These are phyloP conservation scores for Stachybotrys chartarum DNA, from an alignment of 2,329 filamentous ascomycete species.

Conservation along the genomic window DNA sequence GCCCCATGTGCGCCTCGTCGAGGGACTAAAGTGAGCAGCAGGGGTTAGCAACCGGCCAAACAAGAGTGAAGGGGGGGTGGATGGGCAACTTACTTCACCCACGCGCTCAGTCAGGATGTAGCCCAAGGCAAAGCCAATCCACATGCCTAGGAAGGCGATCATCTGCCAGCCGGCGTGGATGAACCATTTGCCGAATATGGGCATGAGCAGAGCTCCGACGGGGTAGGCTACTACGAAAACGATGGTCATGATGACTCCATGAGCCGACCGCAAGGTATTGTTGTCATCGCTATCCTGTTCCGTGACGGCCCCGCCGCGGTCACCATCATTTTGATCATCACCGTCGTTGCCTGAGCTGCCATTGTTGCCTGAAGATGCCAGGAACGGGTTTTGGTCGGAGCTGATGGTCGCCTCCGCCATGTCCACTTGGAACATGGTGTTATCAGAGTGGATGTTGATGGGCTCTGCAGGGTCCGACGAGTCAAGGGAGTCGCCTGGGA, in stretches of 20 bases:
- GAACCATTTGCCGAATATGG: conserved; percentile 48
- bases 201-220: conserved; percentile 53
- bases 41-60: conserved; percentile 10
- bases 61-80: neutral
- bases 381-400: conserved; percentile 47
- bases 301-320: conserved; percentile 5
- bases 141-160: conserved; percentile 48
- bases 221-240: conserved; percentile 54
- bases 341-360: conserved; percentile 8
- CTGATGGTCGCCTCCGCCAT: conserved; percentile 37
- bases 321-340: conserved; percentile 5
- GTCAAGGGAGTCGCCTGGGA: conserved; percentile 35
- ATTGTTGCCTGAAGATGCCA: conserved; percentile 10
- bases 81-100: conserved; percentile 30
- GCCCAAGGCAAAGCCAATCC: conserved; percentile 53
- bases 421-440: conserved; percentile 38
- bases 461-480: conserved; percentile 29
- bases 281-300: conserved; percentile 3
- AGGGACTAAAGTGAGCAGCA: conserved; percentile 35
- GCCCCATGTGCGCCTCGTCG: conserved; percentile 42
- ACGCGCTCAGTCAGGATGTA: conserved; percentile 36
- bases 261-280: conserved; percentile 28
- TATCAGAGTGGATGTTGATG: conserved; percentile 40
- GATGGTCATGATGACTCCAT: conserved; percentile 55
- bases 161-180: conserved; percentile 52